Evolutionary conservation across 2,329 filamentous ascomycete genomes (phyloP).

Genomic region (Fusarium sp.): DNA sequence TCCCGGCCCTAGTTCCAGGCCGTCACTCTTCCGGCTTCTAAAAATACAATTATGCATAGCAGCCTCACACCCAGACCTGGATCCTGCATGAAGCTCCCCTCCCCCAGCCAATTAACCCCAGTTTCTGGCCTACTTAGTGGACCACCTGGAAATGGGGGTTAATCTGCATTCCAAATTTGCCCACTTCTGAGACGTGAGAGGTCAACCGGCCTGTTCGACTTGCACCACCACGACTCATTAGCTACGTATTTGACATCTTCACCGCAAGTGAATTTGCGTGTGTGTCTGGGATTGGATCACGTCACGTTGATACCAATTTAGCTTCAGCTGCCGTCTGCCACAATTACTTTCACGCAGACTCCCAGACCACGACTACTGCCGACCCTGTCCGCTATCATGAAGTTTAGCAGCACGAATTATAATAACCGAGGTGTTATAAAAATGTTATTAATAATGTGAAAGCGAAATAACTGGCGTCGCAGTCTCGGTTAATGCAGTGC

Average conservation of each 20-base stretch:
- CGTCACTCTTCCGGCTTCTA: slow-evolving; percentile 32
- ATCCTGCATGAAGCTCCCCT: slow-evolving; percentile 40
- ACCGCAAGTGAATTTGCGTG: slow-evolving; percentile 30
- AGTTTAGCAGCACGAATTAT: not conserved
- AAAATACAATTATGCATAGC: slow-evolving; percentile 47
- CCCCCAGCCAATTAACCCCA: slow-evolving; percentile 43
- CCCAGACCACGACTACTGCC: not conserved
- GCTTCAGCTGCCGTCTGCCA: not conserved
- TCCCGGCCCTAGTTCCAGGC: slow-evolving; percentile 22
- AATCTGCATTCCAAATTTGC: slow-evolving; percentile 41
- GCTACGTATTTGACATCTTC: slow-evolving; percentile 24
- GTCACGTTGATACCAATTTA: slow-evolving; percentile 20
- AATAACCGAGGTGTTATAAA: not conserved
- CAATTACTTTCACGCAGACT: not conserved
- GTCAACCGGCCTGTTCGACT: slow-evolving; percentile 9
- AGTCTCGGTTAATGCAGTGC: slow-evolving; percentile 20
- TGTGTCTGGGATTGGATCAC: slow-evolving; percentile 17
- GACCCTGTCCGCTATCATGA: slow-evolving; percentile 18
- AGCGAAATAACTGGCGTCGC: slow-evolving; percentile 11
- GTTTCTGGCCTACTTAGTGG: slow-evolving; percentile 19
- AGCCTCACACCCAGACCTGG: slow-evolving; percentile 36
- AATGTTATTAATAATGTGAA: slow-evolving; percentile 25
- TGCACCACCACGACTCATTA: slow-evolving; percentile 28
- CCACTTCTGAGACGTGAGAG: slow-evolving; percentile 37
- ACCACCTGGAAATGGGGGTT: slow-evolving; percentile 40